phyloP scores from a whole-genome alignment of 192 early-diverging fungal species.

The Paraglomus occultum region DNA sequence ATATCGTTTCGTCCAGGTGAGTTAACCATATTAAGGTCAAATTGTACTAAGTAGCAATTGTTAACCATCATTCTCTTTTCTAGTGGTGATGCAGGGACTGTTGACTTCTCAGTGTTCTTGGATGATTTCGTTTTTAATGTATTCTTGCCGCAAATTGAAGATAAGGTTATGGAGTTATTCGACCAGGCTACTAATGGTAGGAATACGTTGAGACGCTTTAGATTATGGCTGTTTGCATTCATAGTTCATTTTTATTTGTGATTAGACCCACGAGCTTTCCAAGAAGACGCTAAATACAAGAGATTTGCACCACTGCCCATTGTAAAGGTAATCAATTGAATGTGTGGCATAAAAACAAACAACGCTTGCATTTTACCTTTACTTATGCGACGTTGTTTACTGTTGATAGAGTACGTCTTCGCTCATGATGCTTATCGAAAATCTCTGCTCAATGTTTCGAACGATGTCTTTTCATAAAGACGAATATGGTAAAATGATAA shows the following conservation, averaged over 20 bases:
- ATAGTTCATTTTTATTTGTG: background rate
- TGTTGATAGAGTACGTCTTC: conserved; percentile 56
- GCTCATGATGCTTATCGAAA: conserved; percentile 59
- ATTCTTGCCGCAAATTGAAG: conserved; percentile 82
- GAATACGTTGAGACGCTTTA: background rate
- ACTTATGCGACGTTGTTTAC: no score
- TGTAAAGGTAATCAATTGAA: conserved; percentile 52
- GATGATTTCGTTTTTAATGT: conserved; percentile 79
- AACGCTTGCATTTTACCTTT: no score
- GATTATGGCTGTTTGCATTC: background rate
- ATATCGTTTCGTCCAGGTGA: conserved; percentile 50
- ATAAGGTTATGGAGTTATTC: conserved; percentile 75
- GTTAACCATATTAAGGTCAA: conserved; percentile 1
- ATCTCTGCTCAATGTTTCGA: conserved; percentile 59
- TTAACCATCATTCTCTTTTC: conserved; percentile 20
- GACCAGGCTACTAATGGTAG: conserved; percentile 63
- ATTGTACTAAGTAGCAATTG: background rate
- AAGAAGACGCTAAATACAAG: conserved; percentile 49
- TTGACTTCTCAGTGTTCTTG: conserved; percentile 61
- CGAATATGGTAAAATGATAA: conserved; percentile 70
- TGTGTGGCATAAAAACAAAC: no score
- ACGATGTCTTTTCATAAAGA: conserved; percentile 66
- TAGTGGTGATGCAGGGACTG: conserved; percentile 38
- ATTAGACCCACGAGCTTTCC: conserved; percentile 46
- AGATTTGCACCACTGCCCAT: conserved; percentile 63